These are phyloP conservation scores for Persicaria maculosa DNA, from an alignment of 148 eudicot genomes.

Conservation along the genomic window DNA sequence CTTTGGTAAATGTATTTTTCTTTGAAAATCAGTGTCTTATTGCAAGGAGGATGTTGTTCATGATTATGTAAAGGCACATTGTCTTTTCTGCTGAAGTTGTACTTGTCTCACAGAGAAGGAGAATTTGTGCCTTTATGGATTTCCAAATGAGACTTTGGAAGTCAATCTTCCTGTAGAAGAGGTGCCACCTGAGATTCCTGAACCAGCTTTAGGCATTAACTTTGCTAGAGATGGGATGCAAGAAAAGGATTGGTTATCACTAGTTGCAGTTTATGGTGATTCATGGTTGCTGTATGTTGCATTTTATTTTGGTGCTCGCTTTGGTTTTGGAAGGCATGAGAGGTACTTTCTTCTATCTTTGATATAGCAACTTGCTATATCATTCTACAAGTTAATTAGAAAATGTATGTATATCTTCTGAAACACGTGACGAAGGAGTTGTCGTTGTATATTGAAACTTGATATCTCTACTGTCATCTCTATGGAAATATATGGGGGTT, in stretches of 20 bases:
- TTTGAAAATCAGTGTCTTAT: neutral
- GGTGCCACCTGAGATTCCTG: slow-evolving; percentile 52
- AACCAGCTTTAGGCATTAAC: slow-evolving; percentile 44
- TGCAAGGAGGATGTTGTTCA: neutral
- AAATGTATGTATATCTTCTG: too few relatives aligned
- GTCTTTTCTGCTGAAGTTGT: neutral
- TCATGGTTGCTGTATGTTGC: slow-evolving; percentile 49
- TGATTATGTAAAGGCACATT: neutral
- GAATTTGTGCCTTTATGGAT: slow-evolving; percentile 42
- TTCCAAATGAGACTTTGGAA: slow-evolving; percentile 42
- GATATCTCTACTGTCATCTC: too few relatives aligned
- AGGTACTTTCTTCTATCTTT: neutral
- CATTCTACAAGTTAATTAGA: too few relatives aligned
- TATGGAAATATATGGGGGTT: too few relatives aligned
- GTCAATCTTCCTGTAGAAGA: slow-evolving; percentile 44
- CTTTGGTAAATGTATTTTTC: neutral
- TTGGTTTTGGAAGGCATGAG: slow-evolving; percentile 27
- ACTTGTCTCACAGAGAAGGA: slow-evolving; percentile 40
- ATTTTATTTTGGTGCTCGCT: slow-evolving; percentile 47
- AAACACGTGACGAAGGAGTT: too few relatives aligned
- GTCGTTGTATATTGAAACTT: too few relatives aligned
- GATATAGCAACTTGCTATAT: too few relatives aligned
- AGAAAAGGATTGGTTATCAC: slow-evolving; percentile 41
- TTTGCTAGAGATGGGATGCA: slow-evolving; percentile 50
- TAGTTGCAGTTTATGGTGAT: slow-evolving; percentile 24